Conservation (phyloP, 106 monocot species). For the Phalaenopsis equestris region DNA sequence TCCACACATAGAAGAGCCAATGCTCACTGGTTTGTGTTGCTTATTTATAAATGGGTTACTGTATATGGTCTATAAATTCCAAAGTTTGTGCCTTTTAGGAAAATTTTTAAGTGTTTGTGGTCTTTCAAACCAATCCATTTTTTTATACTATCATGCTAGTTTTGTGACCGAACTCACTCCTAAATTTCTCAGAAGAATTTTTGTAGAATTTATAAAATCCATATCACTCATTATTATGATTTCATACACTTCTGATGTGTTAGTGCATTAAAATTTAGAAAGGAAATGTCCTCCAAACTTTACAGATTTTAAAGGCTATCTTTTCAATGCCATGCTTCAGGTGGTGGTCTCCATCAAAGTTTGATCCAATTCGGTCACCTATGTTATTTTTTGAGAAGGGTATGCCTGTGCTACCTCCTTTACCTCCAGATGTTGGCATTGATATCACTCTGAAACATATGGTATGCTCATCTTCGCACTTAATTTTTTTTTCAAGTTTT, state of each 20-base stretch:
- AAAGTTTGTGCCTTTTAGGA: no score
- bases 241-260: background rate
- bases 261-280: background rate
- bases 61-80: no score
- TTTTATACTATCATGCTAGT: no score
- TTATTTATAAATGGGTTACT: no score
- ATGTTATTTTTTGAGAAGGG: conserved; percentile 94
- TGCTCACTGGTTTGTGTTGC: no score
- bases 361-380: conserved; percentile 78
- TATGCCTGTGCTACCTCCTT: conserved; percentile 58
- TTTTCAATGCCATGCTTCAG: conserved; percentile 22
- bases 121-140: no score
- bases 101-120: no score
- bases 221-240: no score
- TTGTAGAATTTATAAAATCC: no score
- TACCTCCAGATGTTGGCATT: conserved; percentile 57
- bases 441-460: conserved; percentile 74
- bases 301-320: background rate
- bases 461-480: conserved; percentile 31
- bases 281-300: background rate
- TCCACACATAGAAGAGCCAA: no score
- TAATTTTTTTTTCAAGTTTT: background rate
- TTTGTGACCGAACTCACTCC: no score
- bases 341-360: conserved; percentile 98
- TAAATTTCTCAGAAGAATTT: no score